Conservation (phyloP, 2,329 filamentous ascomycete genomes). For the Paramyrothecium roridum region DNA sequence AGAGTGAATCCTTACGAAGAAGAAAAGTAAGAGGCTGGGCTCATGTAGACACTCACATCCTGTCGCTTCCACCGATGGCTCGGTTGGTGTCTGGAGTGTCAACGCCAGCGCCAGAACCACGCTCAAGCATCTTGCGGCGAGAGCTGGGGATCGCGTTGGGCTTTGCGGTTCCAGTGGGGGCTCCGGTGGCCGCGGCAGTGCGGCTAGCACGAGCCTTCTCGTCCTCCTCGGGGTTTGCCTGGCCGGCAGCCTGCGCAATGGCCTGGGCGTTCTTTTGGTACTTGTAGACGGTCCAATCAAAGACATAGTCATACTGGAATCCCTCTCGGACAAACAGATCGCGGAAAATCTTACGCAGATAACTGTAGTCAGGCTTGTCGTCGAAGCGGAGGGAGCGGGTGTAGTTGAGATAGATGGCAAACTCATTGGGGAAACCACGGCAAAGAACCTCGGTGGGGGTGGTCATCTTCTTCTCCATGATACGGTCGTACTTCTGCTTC, state of each 20-base stretch:
- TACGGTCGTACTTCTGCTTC: slow-evolving; percentile 99
- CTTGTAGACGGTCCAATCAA: slow-evolving; percentile 99
- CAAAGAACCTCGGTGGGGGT: slow-evolving; percentile 97
- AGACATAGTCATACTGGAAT: slow-evolving; percentile 99
- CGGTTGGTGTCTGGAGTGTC: slow-evolving; percentile 72
- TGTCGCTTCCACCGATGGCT: slow-evolving; percentile 76
- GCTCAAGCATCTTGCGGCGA: slow-evolving; percentile 82
- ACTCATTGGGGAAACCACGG: slow-evolving; percentile 98
- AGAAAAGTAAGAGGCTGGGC: slow-evolving; percentile 49
- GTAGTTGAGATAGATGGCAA: slow-evolving; percentile 99
- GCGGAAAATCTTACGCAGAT: slow-evolving; percentile 99
- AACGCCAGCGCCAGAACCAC: slow-evolving; percentile 52
- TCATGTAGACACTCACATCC: slow-evolving; percentile 85
- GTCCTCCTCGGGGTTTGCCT: slow-evolving; percentile 66
- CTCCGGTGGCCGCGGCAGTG: slow-evolving; percentile 62
- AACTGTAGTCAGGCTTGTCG: slow-evolving; percentile 99
- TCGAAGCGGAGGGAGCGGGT: slow-evolving; percentile 97
- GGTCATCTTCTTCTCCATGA: slow-evolving; percentile 99
- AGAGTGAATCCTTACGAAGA: slow-evolving; percentile 85
- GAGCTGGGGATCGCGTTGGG: slow-evolving; percentile 72
- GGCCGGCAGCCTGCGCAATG: slow-evolving; percentile 76
- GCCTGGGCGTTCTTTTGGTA: slow-evolving; percentile 99
- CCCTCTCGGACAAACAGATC: slow-evolving; percentile 98
- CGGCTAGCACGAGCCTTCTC: slow-evolving; percentile 72
- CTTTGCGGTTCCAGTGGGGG: slow-evolving; percentile 62